phyloP scores from a whole-genome alignment of 305 asterid species.

The Solanum aculeatissimum region DNA sequence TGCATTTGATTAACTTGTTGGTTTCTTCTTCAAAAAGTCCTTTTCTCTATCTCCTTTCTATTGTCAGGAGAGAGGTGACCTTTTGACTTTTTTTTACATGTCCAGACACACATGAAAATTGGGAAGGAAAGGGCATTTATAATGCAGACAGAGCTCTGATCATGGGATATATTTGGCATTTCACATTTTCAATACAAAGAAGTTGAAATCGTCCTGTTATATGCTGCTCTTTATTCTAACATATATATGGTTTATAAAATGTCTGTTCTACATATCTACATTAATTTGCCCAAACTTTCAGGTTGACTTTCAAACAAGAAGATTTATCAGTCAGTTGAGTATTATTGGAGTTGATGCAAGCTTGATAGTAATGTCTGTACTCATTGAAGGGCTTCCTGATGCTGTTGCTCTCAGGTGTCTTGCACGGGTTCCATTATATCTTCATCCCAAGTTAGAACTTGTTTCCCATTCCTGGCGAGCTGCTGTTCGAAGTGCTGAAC shows the following conservation, averaged over 20 bases:
- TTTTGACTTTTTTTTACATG: not conserved
- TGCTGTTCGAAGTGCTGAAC: conserved; percentile 63
- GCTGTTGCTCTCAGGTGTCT: conserved; percentile 91
- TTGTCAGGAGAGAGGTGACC: not conserved
- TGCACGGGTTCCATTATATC: conserved; percentile 85
- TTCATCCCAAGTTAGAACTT: conserved; percentile 63
- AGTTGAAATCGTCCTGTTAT: not conserved
- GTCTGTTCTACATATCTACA: not conserved
- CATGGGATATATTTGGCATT: not conserved
- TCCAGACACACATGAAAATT: not conserved
- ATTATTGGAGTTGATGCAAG: conserved; percentile 10
- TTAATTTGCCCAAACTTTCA: not conserved
- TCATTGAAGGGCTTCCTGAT: conserved; percentile 97
- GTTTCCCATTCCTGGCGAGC: conserved; percentile 90
- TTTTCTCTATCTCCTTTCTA: not conserved
- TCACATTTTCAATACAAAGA: not conserved
- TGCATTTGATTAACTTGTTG: not conserved
- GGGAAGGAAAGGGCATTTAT: not conserved
- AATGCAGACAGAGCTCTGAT: not conserved
- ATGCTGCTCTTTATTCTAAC: not conserved
- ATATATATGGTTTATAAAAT: not conserved
- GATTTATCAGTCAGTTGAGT: not conserved
- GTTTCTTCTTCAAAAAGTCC: not conserved
- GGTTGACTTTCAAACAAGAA: not conserved
- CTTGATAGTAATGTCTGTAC: conserved; percentile 58